phyloP scores from a whole-genome alignment of 108 stramenopile genomes.

The Nannochloropsis oceanica region DNA sequence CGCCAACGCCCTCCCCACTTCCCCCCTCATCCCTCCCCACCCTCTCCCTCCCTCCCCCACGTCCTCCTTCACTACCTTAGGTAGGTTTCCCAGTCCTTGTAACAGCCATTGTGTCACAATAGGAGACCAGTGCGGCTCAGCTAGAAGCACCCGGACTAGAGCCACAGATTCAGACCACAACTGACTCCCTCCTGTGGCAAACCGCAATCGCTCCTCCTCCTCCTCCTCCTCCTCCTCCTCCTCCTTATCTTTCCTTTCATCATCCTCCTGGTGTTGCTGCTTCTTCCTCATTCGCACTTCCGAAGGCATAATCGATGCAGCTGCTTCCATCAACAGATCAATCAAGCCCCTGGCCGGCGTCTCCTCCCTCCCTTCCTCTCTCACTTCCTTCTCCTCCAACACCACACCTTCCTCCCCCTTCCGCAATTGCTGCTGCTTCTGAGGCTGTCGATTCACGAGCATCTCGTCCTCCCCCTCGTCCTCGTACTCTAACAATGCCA shows the following conservation, averaged over 20 bases:
- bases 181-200: background rate
- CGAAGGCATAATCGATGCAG: background rate
- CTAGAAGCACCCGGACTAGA: background rate
- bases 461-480: background rate
- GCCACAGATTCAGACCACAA: background rate
- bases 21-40: background rate
- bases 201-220: background rate
- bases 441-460: too few species aligned
- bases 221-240: background rate
- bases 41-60: background rate
- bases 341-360: background rate
- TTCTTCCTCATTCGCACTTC: background rate
- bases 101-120: background rate
- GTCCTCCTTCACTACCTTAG: background rate
- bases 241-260: background rate
- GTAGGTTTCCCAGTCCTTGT: background rate
- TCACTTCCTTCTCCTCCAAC: background rate
- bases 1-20: background rate
- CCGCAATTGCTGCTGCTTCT: too few species aligned
- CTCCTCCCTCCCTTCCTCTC: background rate
- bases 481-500: background rate
- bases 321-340: background rate
- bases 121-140: background rate
- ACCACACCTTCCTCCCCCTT: too few species aligned
- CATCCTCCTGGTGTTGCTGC: background rate